Conservation (phyloP, 202 grass and related monocot genomes). For the Digitaria exilis region DNA sequence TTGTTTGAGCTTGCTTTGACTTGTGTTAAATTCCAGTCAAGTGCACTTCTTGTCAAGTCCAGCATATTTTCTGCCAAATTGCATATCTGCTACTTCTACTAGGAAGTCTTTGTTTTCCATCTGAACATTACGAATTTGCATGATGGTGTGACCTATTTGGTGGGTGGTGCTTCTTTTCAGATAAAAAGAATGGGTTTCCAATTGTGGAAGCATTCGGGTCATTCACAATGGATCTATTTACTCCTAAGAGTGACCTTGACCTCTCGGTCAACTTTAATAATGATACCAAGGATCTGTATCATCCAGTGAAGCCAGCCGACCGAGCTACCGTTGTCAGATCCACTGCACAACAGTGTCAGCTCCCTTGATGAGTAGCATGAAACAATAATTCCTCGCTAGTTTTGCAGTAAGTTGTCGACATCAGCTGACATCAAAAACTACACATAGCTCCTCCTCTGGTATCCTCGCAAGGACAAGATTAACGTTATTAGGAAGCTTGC, state of each 20-base stretch:
- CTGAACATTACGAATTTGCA: slow-evolving; percentile 19
- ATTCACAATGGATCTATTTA: slow-evolving; percentile 97
- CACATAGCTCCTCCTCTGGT: too few species aligned
- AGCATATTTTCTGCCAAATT: slow-evolving; percentile 15
- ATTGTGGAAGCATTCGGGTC: slow-evolving; percentile 86
- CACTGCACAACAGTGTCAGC: too few species aligned
- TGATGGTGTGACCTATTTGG: neutral
- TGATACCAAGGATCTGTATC: too few species aligned
- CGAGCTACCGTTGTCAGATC: too few species aligned
- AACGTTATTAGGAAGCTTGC: slow-evolving; percentile 67
- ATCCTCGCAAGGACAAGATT: slow-evolving; percentile 64
- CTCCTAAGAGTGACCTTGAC: slow-evolving; percentile 89
- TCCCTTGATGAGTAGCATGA: too few species aligned
- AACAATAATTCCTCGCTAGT: too few species aligned
- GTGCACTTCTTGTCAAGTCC: neutral
- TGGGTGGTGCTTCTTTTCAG: slow-evolving; percentile 49
- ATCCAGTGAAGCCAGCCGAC: too few species aligned
- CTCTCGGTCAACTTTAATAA: slow-evolving; percentile 83
- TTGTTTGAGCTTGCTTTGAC: neutral
- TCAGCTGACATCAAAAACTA: too few species aligned
- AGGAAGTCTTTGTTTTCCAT: neutral
- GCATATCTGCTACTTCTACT: neutral
- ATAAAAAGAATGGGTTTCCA: slow-evolving; percentile 56
- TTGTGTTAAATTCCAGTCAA: slow-evolving; percentile 5
- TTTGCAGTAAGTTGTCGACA: too few species aligned